A percentile compares a stretch with the other conserved stretches of the same genome.
These are phyloP conservation scores for Turritis glabra DNA, from an alignment of 345 rosid species.

Conservation along the genomic window DNA sequence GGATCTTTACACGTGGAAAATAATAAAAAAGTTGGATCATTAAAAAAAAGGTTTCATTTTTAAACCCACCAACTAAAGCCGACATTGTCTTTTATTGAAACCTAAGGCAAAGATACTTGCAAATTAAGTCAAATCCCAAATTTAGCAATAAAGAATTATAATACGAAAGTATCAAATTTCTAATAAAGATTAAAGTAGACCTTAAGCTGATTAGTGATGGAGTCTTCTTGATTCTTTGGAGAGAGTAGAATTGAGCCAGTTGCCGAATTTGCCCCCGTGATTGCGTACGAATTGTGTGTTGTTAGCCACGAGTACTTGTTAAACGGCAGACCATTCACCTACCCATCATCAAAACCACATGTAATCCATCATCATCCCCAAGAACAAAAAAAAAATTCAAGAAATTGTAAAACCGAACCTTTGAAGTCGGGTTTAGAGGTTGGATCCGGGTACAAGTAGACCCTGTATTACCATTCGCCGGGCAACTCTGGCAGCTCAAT, in stretches of 20 bases:
- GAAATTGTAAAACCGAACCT: conserved; percentile 39
- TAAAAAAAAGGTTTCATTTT: not conserved
- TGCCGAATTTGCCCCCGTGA: conserved; percentile 47
- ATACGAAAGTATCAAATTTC: not conserved
- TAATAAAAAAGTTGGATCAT: not conserved
- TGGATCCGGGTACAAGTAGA: conserved; percentile 71
- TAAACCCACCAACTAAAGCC: conserved; percentile 32
- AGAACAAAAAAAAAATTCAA: not conserved
- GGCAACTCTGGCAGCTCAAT: conserved; percentile 75
- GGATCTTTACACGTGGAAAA: conserved; percentile 16
- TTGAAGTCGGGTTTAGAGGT: conserved; percentile 71
- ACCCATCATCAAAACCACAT: conserved; percentile 45
- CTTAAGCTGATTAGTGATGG: conserved; percentile 74
- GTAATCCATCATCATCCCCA: not conserved
- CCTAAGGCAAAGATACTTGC: conserved; percentile 13
- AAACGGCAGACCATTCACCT: conserved; percentile 85
- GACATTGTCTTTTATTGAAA: conserved; percentile 33
- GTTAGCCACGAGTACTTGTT: conserved; percentile 91
- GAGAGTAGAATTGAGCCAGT: conserved; percentile 50
- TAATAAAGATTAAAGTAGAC: conserved; percentile 36
- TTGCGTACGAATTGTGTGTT: conserved; percentile 82
- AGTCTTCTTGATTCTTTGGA: conserved; percentile 85
- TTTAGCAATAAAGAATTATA: not conserved
- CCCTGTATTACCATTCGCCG: conserved; percentile 68
- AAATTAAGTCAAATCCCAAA: conserved; percentile 11